These are phyloP conservation scores for Suillus decipiens DNA, from an alignment of 768 basidiomycete species.

Conservation along the genomic window DNA sequence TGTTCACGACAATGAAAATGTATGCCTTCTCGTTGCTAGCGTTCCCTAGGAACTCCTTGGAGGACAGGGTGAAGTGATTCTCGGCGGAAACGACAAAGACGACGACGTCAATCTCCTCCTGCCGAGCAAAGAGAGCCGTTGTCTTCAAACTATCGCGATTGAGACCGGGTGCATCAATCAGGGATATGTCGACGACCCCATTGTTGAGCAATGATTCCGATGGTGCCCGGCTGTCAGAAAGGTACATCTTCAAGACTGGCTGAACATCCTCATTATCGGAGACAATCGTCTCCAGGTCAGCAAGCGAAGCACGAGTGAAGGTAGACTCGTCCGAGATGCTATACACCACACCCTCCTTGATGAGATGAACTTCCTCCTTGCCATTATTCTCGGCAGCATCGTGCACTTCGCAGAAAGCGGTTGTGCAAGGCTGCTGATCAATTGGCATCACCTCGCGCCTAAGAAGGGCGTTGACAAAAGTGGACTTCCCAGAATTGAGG, in stretches of 20 bases:
- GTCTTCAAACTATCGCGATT: slow-evolving; percentile 96
- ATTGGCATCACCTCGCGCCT: slow-evolving; percentile 92
- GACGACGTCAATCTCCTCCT: slow-evolving; percentile 97
- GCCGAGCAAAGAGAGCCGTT: slow-evolving; percentile 91
- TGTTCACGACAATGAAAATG: slow-evolving; percentile 98
- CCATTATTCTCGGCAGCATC: slow-evolving; percentile 82
- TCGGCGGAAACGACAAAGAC: slow-evolving; percentile 98
- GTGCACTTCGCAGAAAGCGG: slow-evolving; percentile 95
- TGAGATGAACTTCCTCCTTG: slow-evolving; percentile 82
- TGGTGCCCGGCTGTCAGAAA: slow-evolving; percentile 76
- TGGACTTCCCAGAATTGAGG: slow-evolving; percentile 97
- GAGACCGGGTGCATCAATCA: slow-evolving; percentile 97
- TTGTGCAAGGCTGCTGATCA: slow-evolving; percentile 98
- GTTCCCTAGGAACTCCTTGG: slow-evolving; percentile 90
- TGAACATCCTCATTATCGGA: slow-evolving; percentile 58
- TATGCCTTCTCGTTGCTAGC: slow-evolving; percentile 98
- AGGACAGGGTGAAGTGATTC: slow-evolving; percentile 97
- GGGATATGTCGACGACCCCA: slow-evolving; percentile 94
- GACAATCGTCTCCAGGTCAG: slow-evolving; percentile 78
- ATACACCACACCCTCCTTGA: slow-evolving; percentile 71
- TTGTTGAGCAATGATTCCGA: slow-evolving; percentile 89
- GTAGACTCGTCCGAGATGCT: slow-evolving; percentile 72
- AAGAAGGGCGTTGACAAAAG: slow-evolving; percentile 94
- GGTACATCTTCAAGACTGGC: slow-evolving; percentile 80
- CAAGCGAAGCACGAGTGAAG: slow-evolving; percentile 64